Base-by-base conservation (phyloP, 2,329 filamentous ascomycete genomes). In the Graphium sp. region DNA sequence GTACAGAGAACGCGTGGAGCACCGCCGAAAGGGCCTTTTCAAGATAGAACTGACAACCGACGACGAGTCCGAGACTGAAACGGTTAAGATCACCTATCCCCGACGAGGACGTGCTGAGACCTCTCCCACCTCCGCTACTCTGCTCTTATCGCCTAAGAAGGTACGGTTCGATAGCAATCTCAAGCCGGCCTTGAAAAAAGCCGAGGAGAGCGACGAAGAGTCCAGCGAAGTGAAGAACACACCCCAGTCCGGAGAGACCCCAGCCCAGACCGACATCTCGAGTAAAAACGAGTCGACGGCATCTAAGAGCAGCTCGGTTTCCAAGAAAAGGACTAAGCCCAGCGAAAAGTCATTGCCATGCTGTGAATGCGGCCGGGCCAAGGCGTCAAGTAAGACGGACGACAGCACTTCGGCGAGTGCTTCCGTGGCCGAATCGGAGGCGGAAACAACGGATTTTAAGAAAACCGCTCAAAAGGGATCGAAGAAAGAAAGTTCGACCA, bases 51-150 rank as follows among this genome's bases (percentile, higher is more conserved):
- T 64, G 2, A 49, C 53, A 10, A 66, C 63, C 8, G 62, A 69
- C 34, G 62, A 67, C 24, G 60, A 64, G 31, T 53, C 51, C n/a
- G 54, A 58, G 6, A 48, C 54, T 16, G 63, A 69, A 29, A 56
- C 50, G 4, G 42, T 67, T 30, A 52, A 45, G 12, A 42, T 69
- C 21, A 61, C 58, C 2, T 62, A 63, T 29, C 62, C 63, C 2
- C 56, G 60, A 29, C 44, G 22, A 30, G 8, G 24, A 13, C 24
- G 18, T 4, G 18, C 16, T 7, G 8, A 20, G 12, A 31, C 20
- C n/a, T 18, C 15, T 15, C 16, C 14, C 11, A 19, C 14, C 9
- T n/a, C 12, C 25, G 25, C 18, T 19, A 19, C 25, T n/a, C 26
- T n/a, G 21, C 35, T 10, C 35, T 38, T 16, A 26, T 42, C 18